phyloP scores from a whole-genome alignment of 2,329 filamentous ascomycete genomes.

The Trichoderma koningii region DNA sequence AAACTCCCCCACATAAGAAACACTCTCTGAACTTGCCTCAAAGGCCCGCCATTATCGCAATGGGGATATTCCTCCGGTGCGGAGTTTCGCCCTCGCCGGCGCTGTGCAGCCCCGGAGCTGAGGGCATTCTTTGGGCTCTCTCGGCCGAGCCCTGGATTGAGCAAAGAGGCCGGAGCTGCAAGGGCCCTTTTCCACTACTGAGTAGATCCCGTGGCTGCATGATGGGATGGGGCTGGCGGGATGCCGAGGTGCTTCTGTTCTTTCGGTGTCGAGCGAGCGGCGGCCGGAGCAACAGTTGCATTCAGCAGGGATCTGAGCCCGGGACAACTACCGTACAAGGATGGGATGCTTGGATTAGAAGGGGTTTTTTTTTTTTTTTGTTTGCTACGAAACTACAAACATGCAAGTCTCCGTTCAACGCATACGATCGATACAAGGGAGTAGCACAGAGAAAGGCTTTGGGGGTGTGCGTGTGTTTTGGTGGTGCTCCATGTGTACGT shows the following conservation, averaged over 20 bases:
- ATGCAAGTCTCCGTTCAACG: too few species aligned
- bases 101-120: constrained; percentile 9
- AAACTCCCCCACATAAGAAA: background rate
- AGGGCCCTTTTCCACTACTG: background rate
- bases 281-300: background rate
- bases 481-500: background rate
- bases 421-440: background rate
- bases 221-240: constrained; percentile 2
- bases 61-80: constrained; percentile 26
- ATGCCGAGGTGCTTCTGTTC: constrained; percentile 13
- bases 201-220: constrained; percentile 11
- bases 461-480: too few species aligned
- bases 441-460: too few species aligned
- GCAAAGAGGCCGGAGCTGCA: constrained; percentile 19
- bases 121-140: background rate
- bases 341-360: too few species aligned
- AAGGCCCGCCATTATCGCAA: constrained; percentile 22
- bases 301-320: background rate
- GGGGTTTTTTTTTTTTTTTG: too few species aligned
- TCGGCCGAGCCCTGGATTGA: constrained; percentile 20
- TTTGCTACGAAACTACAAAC: too few species aligned
- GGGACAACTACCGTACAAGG: background rate
- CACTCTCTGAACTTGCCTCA: background rate
- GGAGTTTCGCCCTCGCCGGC: constrained; percentile 20
- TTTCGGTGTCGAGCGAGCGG: constrained; percentile 1